These are phyloP conservation scores for Viola pubescens DNA, from an alignment of 441 rosid genomes.

Conservation along the genomic window DNA sequence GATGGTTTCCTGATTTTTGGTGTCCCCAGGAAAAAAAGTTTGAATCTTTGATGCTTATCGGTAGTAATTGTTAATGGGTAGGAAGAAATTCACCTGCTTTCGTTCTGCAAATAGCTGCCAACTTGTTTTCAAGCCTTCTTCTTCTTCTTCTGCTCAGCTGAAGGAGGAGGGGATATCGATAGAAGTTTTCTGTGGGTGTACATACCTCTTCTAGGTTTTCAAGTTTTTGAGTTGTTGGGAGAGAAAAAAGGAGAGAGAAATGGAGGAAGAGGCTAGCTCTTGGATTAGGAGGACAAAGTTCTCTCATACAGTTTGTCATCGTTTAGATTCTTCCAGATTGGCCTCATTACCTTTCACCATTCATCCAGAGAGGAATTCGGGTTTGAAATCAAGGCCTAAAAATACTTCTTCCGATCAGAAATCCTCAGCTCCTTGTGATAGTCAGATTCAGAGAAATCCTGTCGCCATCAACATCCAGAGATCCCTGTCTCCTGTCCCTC, in stretches of 20 bases:
- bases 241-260: slow-evolving; percentile 15
- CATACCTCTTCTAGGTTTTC: slow-evolving; percentile 27
- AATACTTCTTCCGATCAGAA: slow-evolving; percentile 23
- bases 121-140: slow-evolving; percentile 17
- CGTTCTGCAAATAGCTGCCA: slow-evolving; percentile 15
- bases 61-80: slow-evolving; percentile 29
- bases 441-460: slow-evolving; percentile 40
- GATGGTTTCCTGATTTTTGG: slow-evolving; percentile 25
- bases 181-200: slow-evolving; percentile 14
- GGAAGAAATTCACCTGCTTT: slow-evolving; percentile 20
- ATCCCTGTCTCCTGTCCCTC: slow-evolving; percentile 71
- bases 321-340: slow-evolving; percentile 56
- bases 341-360: slow-evolving; percentile 34
- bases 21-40: slow-evolving; percentile 7
- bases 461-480: slow-evolving; percentile 58
- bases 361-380: slow-evolving; percentile 28
- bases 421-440: slow-evolving; percentile 14
- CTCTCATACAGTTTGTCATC: slow-evolving; percentile 78
- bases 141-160: slow-evolving; percentile 13
- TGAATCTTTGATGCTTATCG: slow-evolving; percentile 17
- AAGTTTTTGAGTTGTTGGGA: slow-evolving; percentile 16
- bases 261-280: slow-evolving; percentile 72
- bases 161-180: slow-evolving; percentile 13
- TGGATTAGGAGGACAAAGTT: slow-evolving; percentile 91
- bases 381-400: slow-evolving; percentile 37